Base-by-base conservation (phyloP, 768 basidiomycete genomes). In the Russula brevipes region DNA sequence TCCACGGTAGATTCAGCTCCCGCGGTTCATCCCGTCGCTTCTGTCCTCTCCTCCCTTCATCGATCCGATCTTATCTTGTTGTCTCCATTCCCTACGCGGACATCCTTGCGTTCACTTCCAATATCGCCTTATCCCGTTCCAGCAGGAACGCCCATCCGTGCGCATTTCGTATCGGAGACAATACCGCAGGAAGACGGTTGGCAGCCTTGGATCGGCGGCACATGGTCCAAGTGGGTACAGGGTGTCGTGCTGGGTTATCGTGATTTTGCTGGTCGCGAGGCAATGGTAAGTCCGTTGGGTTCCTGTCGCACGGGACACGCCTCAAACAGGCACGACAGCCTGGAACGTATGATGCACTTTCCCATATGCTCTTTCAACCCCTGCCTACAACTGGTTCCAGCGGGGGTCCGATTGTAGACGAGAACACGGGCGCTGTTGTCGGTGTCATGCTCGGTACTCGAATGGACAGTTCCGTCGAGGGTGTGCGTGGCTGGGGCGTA, bases 371-470 rank as follows among this genome's bases (percentile, higher is more conserved):
- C 50, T 81, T 86, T 70, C 73, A 75, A 41, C 79, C 81, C 2
- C 69, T 81, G 8, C 87, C 87, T 12, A 81, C 82, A 0, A 76
- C 80, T 1, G 87, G 87, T 7, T 86, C 86, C 19, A 87, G 86
- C 60, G 87, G 88, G 4, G 87, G 86, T 1, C 87, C 87, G 0
- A 81, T 89, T 59, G 74, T 89, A 8, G 83, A 86, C 60, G 78
- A 80, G 64, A 77, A 82, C 64, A 82, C 73, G 35, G 86, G 86
- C 4, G 80, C 85, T 0, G 86, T 88, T 4, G 77, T 88, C 2
- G 88, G 88, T 1, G 74, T 88, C 16, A 79, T 86, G 68, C 76
- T 85, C 9, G 87, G 86, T 14, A 80, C 81, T 41, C 76, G 81
- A 67, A 82, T 84, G 80, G 79, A 83, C 60, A 84, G 76, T 65